Base-by-base conservation (phyloP, 2,329 filamentous ascomycete species). In the Lecanicillium sp. region DNA sequence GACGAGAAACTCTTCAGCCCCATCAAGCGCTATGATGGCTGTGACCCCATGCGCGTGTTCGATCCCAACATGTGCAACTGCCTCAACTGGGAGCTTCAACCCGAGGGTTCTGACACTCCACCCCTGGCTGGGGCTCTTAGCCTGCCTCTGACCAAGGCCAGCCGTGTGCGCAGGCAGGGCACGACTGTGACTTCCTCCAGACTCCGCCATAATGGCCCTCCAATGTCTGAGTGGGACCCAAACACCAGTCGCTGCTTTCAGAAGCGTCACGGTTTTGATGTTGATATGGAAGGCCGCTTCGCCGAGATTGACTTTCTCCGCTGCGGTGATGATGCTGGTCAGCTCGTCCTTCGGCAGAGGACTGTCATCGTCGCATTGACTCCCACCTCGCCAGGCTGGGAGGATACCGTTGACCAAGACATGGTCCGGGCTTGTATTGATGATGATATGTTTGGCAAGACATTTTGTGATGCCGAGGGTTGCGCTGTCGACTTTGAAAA, bases 61-160 rank as follows among this genome's bases (percentile, higher is more conserved):
- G 44, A 48, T 15, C 49, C 49, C 35, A 51, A 33, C 35, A 14
- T 29, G 33, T 51, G 44, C 49, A 21, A 20, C 38, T 51, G 49
- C 39, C 44, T 51, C 1, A 12, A 33, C 11, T 48, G 30, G 42
- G 3, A 11, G 12, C n/a, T 44, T 3, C 2, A 5, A 3, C 29
- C 20, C 4, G 4, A 9, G 4, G 41, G n/a, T n/a, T n/a, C n/a
- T n/a, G n/a, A n/a, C n/a, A n/a, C n/a, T n/a, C n/a, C n/a, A n/a
- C n/a, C n/a, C n/a, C n/a, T n/a, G n/a, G n/a, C n/a, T n/a, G n/a
- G n/a, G n/a, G n/a, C n/a, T n/a, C n/a, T n/a, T n/a, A n/a, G n/a
- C n/a, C 14, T 9, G 14, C 10, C 14, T 2, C 15, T 11, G 11
- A 19, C 21, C 7, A 26, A 20, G 3, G 36, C 7, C 6, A n/a